Conservation (phyloP, 164 flowering plant species). For the Vitis cinerea region DNA sequence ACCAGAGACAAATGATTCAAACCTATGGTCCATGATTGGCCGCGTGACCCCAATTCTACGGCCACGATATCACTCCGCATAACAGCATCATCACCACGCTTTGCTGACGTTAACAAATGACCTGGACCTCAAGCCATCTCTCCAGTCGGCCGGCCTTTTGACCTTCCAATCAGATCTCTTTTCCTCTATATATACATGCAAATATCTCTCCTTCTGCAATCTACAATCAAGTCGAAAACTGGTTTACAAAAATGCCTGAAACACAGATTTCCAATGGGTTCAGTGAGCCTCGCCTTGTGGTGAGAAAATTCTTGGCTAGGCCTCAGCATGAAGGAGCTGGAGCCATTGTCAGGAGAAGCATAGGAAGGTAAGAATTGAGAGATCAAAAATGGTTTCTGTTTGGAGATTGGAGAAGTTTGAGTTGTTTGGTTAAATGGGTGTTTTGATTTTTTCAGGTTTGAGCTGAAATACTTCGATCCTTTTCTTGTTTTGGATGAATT, state of each 20-base stretch:
- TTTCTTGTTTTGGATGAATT: slow-evolving; percentile 86
- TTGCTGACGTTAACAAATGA: slow-evolving; percentile 18
- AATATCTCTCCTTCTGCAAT: slow-evolving; percentile 1
- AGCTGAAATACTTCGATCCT: slow-evolving; percentile 78
- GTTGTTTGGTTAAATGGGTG: slow-evolving; percentile 17
- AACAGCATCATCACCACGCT: slow-evolving; percentile 27
- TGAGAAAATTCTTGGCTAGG: slow-evolving; percentile 52
- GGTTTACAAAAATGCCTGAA: slow-evolving; percentile 20
- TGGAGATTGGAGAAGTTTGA: slow-evolving; percentile 1
- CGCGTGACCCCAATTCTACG: slow-evolving; percentile 1
- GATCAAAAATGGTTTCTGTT: too few species aligned
- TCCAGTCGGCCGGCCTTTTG: slow-evolving; percentile 17
- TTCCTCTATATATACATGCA: slow-evolving; percentile 8
- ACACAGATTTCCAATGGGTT: slow-evolving; percentile 13
- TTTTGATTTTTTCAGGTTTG: slow-evolving; percentile 49
- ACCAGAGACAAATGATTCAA: neutral
- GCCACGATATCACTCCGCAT: neutral
- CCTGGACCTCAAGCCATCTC: slow-evolving; percentile 17
- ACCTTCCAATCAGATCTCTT: slow-evolving; percentile 10
- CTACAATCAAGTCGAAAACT: neutral
- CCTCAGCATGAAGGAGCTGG: slow-evolving; percentile 73
- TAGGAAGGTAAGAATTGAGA: slow-evolving; percentile 48
- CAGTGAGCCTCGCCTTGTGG: slow-evolving; percentile 40
- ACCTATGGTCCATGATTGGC: neutral
- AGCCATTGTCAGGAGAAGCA: slow-evolving; percentile 73